Evolutionary conservation across 805 yeast genomes (phyloP).

Genomic region (Metschnikowia lochheadii): DNA sequence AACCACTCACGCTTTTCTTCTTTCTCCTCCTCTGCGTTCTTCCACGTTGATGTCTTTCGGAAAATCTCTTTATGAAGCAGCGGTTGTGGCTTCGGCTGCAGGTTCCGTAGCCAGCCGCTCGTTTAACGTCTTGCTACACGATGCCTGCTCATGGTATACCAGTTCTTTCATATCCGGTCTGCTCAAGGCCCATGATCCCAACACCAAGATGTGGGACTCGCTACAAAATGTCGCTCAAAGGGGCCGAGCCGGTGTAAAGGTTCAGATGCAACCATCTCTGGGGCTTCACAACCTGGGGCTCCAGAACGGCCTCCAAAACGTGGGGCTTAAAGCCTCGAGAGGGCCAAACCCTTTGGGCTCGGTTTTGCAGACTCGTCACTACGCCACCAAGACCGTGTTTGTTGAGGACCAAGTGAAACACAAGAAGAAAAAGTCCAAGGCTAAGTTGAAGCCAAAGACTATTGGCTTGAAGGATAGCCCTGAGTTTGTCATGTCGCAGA

Average conservation of each 20-base stretch:
- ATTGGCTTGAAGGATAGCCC: conserved; percentile 21
- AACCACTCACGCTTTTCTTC: neutral
- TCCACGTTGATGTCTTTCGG: conserved; percentile 11
- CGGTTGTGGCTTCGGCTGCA: conserved; percentile 25
- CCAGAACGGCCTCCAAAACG: no score
- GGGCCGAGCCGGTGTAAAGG: neutral
- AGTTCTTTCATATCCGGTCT: conserved; percentile 21
- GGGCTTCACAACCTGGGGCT: no score
- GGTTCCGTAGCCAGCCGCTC: conserved; percentile 20
- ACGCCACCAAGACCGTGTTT: conserved; percentile 11
- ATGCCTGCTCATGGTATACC: conserved; percentile 19
- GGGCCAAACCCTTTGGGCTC: neutral
- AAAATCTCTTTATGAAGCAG: conserved; percentile 21
- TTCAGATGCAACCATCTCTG: no score
- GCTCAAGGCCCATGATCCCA: conserved; percentile 19
- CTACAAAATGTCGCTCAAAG: conserved; percentile 6
- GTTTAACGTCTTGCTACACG: conserved; percentile 17
- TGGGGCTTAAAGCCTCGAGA: no score
- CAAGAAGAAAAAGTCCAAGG: conserved; percentile 8
- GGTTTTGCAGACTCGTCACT: conserved; percentile 4
- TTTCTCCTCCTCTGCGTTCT: neutral
- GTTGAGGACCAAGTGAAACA: conserved; percentile 11
- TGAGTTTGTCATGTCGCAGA: conserved; percentile 47
- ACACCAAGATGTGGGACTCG: conserved; percentile 24
- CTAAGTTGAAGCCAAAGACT: conserved; percentile 11